A percentile compares a stretch with the other conserved stretches of the same genome.
These are phyloP conservation scores for Talaromyces wortmannii DNA, from an alignment of 495 filamentous ascomycete genomes.

Conservation along the genomic window DNA sequence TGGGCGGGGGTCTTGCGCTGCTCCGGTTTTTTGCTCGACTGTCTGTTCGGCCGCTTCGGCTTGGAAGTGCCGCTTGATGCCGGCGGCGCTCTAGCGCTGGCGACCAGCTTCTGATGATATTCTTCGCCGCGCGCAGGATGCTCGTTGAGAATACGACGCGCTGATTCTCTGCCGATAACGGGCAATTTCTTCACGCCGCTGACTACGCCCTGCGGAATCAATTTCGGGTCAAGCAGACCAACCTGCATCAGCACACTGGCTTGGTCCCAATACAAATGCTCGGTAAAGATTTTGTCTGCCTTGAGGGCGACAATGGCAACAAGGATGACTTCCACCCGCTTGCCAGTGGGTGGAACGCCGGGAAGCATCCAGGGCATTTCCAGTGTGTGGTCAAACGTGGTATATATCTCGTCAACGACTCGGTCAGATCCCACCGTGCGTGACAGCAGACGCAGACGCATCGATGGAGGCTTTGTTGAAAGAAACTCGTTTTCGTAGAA, in stretches of 20 bases:
- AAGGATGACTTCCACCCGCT: slow-evolving; percentile 60
- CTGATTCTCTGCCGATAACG: slow-evolving; percentile 60
- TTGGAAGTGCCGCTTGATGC: not conserved
- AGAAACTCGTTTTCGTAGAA: slow-evolving; percentile 78
- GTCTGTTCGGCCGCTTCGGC: not conserved
- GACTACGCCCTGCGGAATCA: slow-evolving; percentile 36
- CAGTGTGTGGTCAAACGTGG: slow-evolving; percentile 62
- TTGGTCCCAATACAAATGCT: slow-evolving; percentile 88
- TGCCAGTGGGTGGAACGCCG: slow-evolving; percentile 64
- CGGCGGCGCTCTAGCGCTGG: not conserved
- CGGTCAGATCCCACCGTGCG: slow-evolving; percentile 58
- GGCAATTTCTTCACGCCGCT: slow-evolving; percentile 58
- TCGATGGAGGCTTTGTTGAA: slow-evolving; percentile 58
- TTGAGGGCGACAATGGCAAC: slow-evolving; percentile 71
- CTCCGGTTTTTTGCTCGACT: not conserved
- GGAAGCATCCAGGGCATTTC: slow-evolving; percentile 78
- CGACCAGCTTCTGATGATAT: slow-evolving; percentile 30
- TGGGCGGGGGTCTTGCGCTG: not conserved
- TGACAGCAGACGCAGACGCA: slow-evolving; percentile 62
- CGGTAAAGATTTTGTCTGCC: slow-evolving; percentile 67
- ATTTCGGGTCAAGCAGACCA: slow-evolving; percentile 62
- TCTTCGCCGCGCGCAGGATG: slow-evolving; percentile 33
- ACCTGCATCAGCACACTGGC: slow-evolving; percentile 72
- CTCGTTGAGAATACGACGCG: slow-evolving; percentile 59
- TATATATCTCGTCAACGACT: slow-evolving; percentile 53